Evolutionary conservation across 352 stramenopile species (phyloP).

Genomic region (Thalassiosira ordinaria): DNA sequence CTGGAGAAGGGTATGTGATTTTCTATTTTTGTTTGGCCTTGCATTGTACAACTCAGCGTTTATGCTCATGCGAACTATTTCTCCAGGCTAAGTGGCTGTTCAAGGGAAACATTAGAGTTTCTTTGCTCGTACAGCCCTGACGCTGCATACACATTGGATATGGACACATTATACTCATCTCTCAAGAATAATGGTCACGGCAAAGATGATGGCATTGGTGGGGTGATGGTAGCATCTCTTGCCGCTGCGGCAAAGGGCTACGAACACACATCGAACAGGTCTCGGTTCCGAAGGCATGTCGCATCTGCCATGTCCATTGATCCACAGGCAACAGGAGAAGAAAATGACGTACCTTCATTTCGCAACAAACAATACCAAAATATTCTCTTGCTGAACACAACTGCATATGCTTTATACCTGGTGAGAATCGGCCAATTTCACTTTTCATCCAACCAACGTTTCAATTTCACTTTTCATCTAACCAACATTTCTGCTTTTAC

Average conservation of each 20-base stretch:
- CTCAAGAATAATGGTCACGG: constrained; percentile 53
- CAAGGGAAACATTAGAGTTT: constrained; percentile 77
- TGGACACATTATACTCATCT: constrained; percentile 58
- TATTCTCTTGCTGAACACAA: constrained; percentile 51
- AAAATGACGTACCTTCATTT: constrained; percentile 32
- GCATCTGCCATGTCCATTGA: constrained; percentile 52
- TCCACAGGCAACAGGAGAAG: constrained; percentile 35
- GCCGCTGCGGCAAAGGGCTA: constrained; percentile 44
- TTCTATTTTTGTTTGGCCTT: too few species aligned
- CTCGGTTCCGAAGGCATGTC: constrained; percentile 26
- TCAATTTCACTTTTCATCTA: constrained; percentile 2
- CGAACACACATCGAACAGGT: constrained; percentile 16
- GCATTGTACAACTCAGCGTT: too few species aligned
- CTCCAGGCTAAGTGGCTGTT: constrained; percentile 82
- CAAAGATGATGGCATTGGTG: constrained; percentile 51
- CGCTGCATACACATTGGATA: constrained; percentile 61
- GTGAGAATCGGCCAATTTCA: constrained; percentile 8
- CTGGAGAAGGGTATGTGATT: constrained; percentile 73
- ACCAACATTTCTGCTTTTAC: constrained; percentile 9
- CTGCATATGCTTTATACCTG: constrained; percentile 48
- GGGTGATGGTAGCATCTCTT: constrained; percentile 68
- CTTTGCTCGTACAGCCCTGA: constrained; percentile 77
- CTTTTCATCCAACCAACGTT: not conserved
- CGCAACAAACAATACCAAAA: constrained; percentile 47
- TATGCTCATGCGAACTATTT: too few species aligned